Evolutionary conservation across 208 protist genomes (phyloP), one percentile per base, ranked within the genome.

Genomic region (Lotmaria passim): DNA sequence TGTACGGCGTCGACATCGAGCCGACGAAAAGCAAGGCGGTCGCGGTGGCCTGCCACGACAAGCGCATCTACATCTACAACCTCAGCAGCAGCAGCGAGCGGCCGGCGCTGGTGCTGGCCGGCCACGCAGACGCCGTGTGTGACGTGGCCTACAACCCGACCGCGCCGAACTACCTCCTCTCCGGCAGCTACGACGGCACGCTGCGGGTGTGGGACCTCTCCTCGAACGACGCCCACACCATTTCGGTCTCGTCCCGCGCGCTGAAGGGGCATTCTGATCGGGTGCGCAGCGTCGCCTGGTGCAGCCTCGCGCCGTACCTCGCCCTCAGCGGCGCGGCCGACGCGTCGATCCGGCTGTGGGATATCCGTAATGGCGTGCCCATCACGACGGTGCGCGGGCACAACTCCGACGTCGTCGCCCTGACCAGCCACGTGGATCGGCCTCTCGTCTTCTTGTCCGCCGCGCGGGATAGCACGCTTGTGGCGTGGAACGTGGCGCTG

Each of bases 371-470:
- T 56, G 80, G 79, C 12, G 60, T 72, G 14, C 83, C 83, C 69
- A 52, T 98, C 19, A 69, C 68, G 0, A 80, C 84, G 15, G 76
- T 95, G 11, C 83, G 90, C 12, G 82, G 90, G n/a, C 93, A 98
- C 75, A 91, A 83, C 69, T 79, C 87, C n/a, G 93, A 96, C 24
- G 91, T 98, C 12, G 80, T 87, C 56, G 75, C 89, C 30, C 51
- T 98, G 38, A 72, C 66, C 17, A 81, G 79, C 34, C 92, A 98
- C 74, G 78, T 84, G 0, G 78, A 94, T 33, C 88, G 97, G 10
- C 97, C 97, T 4, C 88, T 98, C 47, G 66, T 96, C 7, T 85
- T 98, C 65, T 78, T 87, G n/a, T 96, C 97, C 24, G 85, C 80
- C 3, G 81, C 86, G n/a, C 82, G 91, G 26, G 97, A 98, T 69